These are phyloP conservation scores for Wickerhamiella australiensis DNA, from an alignment of 805 yeast genomes.

Conservation along the genomic window DNA sequence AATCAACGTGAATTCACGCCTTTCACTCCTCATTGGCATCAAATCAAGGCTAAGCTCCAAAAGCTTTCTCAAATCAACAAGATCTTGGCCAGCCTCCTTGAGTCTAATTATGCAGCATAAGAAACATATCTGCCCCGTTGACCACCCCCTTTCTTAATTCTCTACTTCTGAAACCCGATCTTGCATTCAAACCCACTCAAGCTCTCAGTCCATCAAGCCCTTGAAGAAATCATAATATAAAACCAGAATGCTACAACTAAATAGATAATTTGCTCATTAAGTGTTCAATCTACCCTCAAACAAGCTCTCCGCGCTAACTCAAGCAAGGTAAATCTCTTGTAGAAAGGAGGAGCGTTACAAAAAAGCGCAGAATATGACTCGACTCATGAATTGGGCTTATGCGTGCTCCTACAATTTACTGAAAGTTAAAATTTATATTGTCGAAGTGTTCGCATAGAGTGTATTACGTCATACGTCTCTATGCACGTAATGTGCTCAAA, in stretches of 20 bases:
- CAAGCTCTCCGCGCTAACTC: too few relatives aligned
- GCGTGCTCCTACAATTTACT: too few relatives aligned
- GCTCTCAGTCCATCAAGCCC: too few relatives aligned
- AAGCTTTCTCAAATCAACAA: neutral
- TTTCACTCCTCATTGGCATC: neutral
- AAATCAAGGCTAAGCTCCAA: neutral
- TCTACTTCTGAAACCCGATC: neutral
- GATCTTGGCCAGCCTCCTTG: neutral
- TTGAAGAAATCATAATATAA: too few relatives aligned
- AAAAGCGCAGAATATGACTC: too few relatives aligned
- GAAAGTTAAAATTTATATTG: too few relatives aligned
- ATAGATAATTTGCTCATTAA: neutral
- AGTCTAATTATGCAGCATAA: conserved; percentile 1
- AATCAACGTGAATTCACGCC: neutral
- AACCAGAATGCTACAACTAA: too few relatives aligned
- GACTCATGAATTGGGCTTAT: too few relatives aligned
- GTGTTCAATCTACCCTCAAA: neutral
- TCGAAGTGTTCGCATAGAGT: too few relatives aligned
- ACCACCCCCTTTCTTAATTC: neutral
- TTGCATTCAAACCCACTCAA: neutral
- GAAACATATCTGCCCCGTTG: neutral
- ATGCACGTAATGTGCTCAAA: neutral
- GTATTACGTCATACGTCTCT: neutral
- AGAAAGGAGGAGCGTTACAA: too few relatives aligned
- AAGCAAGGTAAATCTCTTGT: too few relatives aligned